Percentiles rank a stretch among this genome's conserved stretches.
Evolutionary conservation across 352 stramenopile species (phyloP).

Genomic region (Phytophthora constricta): DNA sequence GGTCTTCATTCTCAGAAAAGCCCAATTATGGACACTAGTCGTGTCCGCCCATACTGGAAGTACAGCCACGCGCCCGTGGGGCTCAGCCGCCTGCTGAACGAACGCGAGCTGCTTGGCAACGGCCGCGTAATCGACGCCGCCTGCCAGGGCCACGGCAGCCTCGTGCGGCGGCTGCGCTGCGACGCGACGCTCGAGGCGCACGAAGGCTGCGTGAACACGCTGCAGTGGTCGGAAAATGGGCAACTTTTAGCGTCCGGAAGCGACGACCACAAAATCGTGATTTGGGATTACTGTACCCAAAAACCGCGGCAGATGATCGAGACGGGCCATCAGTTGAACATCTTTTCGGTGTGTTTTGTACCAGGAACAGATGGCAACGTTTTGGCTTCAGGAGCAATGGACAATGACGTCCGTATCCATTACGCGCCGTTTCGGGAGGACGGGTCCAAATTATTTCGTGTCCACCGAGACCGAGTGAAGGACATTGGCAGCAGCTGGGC

Average conservation of each 20-base stretch:
- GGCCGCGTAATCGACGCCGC: slow-evolving; percentile 46
- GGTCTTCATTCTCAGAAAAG: too few relatives aligned
- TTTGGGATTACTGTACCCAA: slow-evolving; percentile 81
- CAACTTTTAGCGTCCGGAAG: slow-evolving; percentile 79
- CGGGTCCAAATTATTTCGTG: slow-evolving; percentile 66
- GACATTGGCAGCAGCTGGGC: slow-evolving; percentile 72
- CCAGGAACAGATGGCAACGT: slow-evolving; percentile 82
- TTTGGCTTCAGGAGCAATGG: slow-evolving; percentile 78
- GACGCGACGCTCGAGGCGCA: slow-evolving; percentile 66
- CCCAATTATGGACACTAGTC: too few relatives aligned
- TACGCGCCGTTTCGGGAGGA: slow-evolving; percentile 80
- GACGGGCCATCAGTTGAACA: slow-evolving; percentile 84
- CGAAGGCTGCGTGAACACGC: slow-evolving; percentile 84
- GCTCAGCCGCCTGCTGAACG: slow-evolving; percentile 49
- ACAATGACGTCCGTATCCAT: slow-evolving; percentile 87
- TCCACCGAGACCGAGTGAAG: slow-evolving; percentile 84
- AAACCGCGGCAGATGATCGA: slow-evolving; percentile 62
- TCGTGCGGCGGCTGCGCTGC: slow-evolving; percentile 66
- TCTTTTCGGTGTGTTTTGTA: slow-evolving; percentile 90
- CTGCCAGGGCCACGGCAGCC: slow-evolving; percentile 59
- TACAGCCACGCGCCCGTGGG: slow-evolving; percentile 33
- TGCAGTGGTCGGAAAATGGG: slow-evolving; percentile 82
- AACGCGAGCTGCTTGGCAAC: slow-evolving; percentile 66
- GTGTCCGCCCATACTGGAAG: too few relatives aligned
- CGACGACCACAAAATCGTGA: slow-evolving; percentile 79